Evolutionary conservation across 192 early-diverging fungal genomes (phyloP).

Genomic region (Allomyces macrogynus): DNA sequence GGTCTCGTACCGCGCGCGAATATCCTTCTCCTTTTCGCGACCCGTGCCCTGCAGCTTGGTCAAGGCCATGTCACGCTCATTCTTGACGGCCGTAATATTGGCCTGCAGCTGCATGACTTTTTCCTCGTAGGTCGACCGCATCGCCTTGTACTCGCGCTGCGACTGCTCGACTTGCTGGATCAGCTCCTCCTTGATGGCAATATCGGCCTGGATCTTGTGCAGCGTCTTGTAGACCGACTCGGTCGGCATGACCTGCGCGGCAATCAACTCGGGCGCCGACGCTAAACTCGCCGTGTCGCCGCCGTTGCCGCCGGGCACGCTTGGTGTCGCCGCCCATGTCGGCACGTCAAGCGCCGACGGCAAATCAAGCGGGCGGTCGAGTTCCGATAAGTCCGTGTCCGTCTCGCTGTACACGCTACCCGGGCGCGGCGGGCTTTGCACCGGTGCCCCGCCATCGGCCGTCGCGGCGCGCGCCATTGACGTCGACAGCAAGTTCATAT

Average conservation of each 20-base stretch:
- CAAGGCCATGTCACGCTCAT: constrained; percentile 42
- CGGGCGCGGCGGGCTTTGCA: no score
- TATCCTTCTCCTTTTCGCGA: constrained; percentile 17
- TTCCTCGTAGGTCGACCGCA: constrained; percentile 46
- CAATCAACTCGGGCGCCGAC: background rate
- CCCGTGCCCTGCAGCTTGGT: constrained; percentile 21
- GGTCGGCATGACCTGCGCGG: background rate
- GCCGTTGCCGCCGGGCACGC: background rate
- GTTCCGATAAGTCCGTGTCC: no score
- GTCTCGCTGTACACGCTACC: no score
- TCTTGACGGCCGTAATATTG: constrained; percentile 25
- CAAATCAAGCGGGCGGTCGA: background rate
- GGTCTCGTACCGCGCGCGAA: constrained; percentile 21
- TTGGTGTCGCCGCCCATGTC: background rate
- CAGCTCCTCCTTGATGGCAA: constrained; percentile 38
- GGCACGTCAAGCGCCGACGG: background rate
- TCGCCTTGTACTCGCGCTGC: constrained; percentile 30
- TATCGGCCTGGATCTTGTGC: constrained; percentile 36
- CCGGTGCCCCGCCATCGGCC: background rate
- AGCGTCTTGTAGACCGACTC: constrained; percentile 17
- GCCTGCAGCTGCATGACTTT: constrained; percentile 38
- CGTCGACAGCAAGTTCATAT: background rate
- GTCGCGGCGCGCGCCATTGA: background rate
- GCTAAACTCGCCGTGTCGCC: background rate
- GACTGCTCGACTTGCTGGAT: constrained; percentile 30